Percentiles rank a stretch among this genome's conserved stretches.
Evolutionary conservation across 306 rosid species (phyloP).

Genomic region (Luffa acutangula): DNA sequence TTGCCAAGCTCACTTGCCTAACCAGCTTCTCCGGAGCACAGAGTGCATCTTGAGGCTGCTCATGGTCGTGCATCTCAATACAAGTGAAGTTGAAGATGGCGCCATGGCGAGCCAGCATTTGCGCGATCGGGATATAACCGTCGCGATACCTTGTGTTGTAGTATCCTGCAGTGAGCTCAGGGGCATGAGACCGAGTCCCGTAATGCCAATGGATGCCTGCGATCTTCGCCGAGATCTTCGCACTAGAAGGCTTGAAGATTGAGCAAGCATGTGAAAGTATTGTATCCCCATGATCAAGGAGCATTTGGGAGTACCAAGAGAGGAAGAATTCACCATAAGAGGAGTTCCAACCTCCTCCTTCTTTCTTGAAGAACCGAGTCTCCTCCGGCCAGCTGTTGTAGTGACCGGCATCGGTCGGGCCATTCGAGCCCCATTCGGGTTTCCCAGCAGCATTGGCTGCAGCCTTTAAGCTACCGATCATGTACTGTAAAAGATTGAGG

Average conservation of each 20-base stretch:
- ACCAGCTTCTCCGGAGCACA: slow-evolving; percentile 88
- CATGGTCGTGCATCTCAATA: slow-evolving; percentile 83
- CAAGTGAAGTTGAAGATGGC: slow-evolving; percentile 93
- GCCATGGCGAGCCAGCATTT: slow-evolving; percentile 73
- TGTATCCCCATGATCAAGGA: slow-evolving; percentile 73
- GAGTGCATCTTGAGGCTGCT: slow-evolving; percentile 80
- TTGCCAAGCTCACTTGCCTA: slow-evolving; percentile 63
- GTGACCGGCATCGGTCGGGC: slow-evolving; percentile 86
- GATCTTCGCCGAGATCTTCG: slow-evolving; percentile 67
- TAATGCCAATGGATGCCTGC: slow-evolving; percentile 99
- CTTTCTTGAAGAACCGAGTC: slow-evolving; percentile 62
- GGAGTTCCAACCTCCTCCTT: slow-evolving; percentile 76
- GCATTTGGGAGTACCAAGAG: slow-evolving; percentile 81
- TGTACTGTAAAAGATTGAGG: slow-evolving; percentile 40
- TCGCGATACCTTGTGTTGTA: slow-evolving; percentile 78
- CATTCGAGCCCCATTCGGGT: slow-evolving; percentile 78
- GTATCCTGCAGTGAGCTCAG: slow-evolving; percentile 96
- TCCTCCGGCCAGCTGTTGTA: slow-evolving; percentile 98
- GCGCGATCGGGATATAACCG: slow-evolving; percentile 83
- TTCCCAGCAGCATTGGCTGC: slow-evolving; percentile 61
- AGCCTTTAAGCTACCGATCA: slow-evolving; percentile 69
- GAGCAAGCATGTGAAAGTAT: slow-evolving; percentile 58
- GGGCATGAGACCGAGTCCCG: slow-evolving; percentile 84
- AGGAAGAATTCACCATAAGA: slow-evolving; percentile 80
- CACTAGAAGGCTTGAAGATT: slow-evolving; percentile 36